Conservation (phyloP, 257 asterid genomes). For the Hygrophila difformis region DNA sequence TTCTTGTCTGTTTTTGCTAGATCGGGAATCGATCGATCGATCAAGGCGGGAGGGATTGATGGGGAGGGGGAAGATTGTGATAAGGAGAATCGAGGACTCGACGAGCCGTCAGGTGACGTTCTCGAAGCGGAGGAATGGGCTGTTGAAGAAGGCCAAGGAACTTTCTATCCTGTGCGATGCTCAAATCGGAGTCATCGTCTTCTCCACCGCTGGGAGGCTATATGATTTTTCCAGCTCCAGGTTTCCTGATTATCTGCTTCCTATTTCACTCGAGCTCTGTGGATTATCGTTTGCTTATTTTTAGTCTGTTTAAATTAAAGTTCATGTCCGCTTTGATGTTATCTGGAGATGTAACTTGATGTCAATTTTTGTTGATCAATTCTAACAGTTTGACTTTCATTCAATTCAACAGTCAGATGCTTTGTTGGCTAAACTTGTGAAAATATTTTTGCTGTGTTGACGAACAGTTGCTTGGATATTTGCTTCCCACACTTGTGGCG, state of each 20-base stretch:
- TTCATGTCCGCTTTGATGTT: too few relatives aligned
- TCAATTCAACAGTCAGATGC: too few relatives aligned
- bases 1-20: too few relatives aligned
- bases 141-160: constrained; percentile 3
- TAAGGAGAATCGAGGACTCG: neutral
- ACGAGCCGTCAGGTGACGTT: constrained; percentile 5
- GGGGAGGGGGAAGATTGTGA: constrained; percentile 3
- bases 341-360: too few relatives aligned
- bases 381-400: too few relatives aligned
- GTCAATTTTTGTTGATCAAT: too few relatives aligned
- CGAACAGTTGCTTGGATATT: too few relatives aligned
- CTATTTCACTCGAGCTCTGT: too few relatives aligned
- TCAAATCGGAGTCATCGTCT: neutral
- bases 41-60: neutral
- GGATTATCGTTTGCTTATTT: too few relatives aligned
- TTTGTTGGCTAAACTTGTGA: neutral
- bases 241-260: neutral
- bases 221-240: neutral
- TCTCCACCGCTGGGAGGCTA: neutral
- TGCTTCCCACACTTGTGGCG: too few relatives aligned
- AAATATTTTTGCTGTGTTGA: neutral
- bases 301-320: too few relatives aligned
- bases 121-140: constrained; percentile 2
- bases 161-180: neutral
- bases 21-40: too few relatives aligned